Evolutionary conservation across 2,329 filamentous ascomycete genomes (phyloP), one percentile per base, ranked within the genome.

Genomic region (Arthrobotrys iridis): DNA sequence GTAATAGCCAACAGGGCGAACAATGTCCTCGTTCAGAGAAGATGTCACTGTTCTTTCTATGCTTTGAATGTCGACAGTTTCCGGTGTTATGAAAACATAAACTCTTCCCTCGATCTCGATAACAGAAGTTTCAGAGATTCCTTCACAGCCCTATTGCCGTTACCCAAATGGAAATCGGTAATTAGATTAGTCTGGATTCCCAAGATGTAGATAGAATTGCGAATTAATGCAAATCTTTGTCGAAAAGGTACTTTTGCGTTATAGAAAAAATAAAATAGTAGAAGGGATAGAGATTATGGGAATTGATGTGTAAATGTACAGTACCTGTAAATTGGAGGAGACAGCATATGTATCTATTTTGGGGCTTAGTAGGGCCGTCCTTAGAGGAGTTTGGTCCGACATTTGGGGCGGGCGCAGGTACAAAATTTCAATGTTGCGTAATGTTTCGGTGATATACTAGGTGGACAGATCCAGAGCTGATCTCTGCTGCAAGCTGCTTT

Each of bases 81-180:
- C 72, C 26, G 72, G 72, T 64, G 64, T 50, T 22, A 76, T 62
- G 52, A 76, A 76, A n/a, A 48, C 57, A 60, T 76, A 60, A 74
- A 74, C 68, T 24, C 58, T 70, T 45, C 58, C 72, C 58, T 64
- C 40, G 41, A 70, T 57, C 43, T 62, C 58, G 2, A 76, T 40
- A 24, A 30, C 58, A 28, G 50, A 50, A 45, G 64, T 64, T 50
- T 76, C 50, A 20, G 24, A 46, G 30, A 76, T 64, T 30, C 72
- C 72, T 24, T 76, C 72, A 52, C 64, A 76, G 26, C 33, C 43
- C 72, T 76, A 60, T 59, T 40, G 35, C 60, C 50, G n/a, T 33
- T 11, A 24, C 33, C 30, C 13, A 55, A 55, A 55, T 55, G 11
- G 37, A 35, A 55, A 65, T 68, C 59, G 33, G 37, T 50, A 75